Conservation (phyloP, 202 grass and related monocot species). For the Dendrocalamus latiflorus region DNA sequence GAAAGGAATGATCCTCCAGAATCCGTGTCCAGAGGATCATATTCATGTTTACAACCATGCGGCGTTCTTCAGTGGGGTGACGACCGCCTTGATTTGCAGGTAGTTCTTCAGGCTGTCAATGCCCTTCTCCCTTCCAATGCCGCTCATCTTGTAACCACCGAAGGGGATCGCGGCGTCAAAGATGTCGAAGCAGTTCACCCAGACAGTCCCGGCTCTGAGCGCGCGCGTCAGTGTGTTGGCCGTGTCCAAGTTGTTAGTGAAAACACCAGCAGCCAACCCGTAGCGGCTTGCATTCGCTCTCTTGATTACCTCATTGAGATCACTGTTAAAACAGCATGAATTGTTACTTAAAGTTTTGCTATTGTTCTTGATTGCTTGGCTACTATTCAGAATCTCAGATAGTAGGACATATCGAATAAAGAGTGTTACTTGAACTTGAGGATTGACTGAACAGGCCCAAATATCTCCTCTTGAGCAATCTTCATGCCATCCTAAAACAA, state of each 20-base stretch:
- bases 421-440: conserved; percentile 74
- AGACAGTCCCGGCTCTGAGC: conserved; percentile 55
- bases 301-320: conserved; percentile 80
- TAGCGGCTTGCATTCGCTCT: conserved; percentile 64
- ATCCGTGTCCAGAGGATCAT: not conserved
- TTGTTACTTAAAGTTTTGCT: not conserved
- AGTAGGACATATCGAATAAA: not conserved
- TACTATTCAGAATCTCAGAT: not conserved
- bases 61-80: conserved; percentile 57
- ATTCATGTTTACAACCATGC: conserved; percentile 60
- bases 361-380: not conserved
- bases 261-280: conserved; percentile 79
- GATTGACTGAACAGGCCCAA: conserved; percentile 91
- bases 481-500: conserved; percentile 68
- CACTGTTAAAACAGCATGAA: conserved; percentile 26
- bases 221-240: conserved; percentile 82
- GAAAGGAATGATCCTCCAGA: not conserved
- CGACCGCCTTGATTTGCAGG: conserved; percentile 73
- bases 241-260: conserved; percentile 79
- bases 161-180: conserved; percentile 84
- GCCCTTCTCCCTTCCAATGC: conserved; percentile 87
- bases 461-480: conserved; percentile 94
- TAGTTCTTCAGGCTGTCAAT: conserved; percentile 93
- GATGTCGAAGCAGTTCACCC: conserved; percentile 89
- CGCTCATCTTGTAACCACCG: conserved; percentile 94